A percentile compares a stretch with the other conserved stretches of the same genome.
Conservation (phyloP, 2,329 filamentous ascomycete genomes). For the Alternaria tenuissima region DNA sequence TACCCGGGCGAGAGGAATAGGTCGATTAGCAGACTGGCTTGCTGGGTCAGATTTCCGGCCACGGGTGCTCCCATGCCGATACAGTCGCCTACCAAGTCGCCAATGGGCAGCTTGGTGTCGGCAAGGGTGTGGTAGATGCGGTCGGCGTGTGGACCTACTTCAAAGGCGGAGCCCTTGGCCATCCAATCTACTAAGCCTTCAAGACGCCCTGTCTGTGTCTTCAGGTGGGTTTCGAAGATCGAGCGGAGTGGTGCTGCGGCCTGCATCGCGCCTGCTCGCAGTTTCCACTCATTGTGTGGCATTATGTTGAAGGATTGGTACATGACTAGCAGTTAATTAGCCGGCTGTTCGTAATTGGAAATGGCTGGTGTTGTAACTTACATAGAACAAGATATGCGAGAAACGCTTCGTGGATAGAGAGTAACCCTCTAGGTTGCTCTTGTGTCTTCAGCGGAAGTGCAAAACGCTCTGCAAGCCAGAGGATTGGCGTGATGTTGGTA, state of each 20-base stretch:
- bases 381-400: slow-evolving; percentile 69
- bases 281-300: slow-evolving; percentile 58
- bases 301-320: slow-evolving; percentile 65
- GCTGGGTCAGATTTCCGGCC: slow-evolving; percentile 62
- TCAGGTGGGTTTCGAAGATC: slow-evolving; percentile 73
- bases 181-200: slow-evolving; percentile 61
- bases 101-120: slow-evolving; percentile 56
- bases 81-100: slow-evolving; percentile 60
- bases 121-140: slow-evolving; percentile 61
- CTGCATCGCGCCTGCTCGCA: slow-evolving; percentile 56
- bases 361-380: background rate
- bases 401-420: slow-evolving; percentile 59
- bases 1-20: slow-evolving; percentile 61
- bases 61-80: slow-evolving; percentile 61
- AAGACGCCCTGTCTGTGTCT: slow-evolving; percentile 65
- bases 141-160: slow-evolving; percentile 61
- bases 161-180: slow-evolving; percentile 61
- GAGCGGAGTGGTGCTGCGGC: slow-evolving; percentile 69
- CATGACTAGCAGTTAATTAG: slow-evolving; percentile 49
- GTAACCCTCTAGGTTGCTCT: slow-evolving; percentile 65
- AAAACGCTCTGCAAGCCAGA: slow-evolving; percentile 70
- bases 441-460: slow-evolving; percentile 72
- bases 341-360: background rate
- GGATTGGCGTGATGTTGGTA: slow-evolving; percentile 71
- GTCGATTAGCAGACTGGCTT: slow-evolving; percentile 63